These are phyloP conservation scores for Lasiodiplodia sp. DNA, from an alignment of 2,329 filamentous ascomycete species.

Conservation along the genomic window DNA sequence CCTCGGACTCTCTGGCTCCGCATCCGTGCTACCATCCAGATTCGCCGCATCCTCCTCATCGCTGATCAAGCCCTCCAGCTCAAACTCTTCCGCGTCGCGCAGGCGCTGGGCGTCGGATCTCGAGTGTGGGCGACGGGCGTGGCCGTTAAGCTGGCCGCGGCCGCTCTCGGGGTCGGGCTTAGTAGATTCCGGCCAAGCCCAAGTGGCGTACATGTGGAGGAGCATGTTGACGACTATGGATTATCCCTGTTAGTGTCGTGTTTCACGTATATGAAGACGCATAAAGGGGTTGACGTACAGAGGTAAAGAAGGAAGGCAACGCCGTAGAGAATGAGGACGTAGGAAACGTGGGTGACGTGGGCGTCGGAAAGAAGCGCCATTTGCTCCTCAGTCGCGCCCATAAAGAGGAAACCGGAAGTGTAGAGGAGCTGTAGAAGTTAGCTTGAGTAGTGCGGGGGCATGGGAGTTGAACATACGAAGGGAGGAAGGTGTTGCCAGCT, in stretches of 20 bases:
- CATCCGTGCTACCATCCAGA: conserved; percentile 6
- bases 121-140: conserved; percentile 43
- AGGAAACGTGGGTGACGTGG: conserved; percentile 86
- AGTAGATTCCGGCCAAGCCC: conserved; percentile 54
- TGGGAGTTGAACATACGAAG: conserved; percentile 64
- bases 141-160: conserved; percentile 49
- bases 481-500: conserved; percentile 75
- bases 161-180: conserved; percentile 47
- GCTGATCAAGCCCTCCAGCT: conserved; percentile 87
- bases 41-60: conserved; percentile 75
- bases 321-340: conserved; percentile 90
- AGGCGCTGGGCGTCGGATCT: conserved; percentile 64
- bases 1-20: conserved; percentile 14
- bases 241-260: conserved; percentile 32
- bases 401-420: conserved; percentile 93
- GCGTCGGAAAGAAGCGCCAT: conserved; percentile 79
- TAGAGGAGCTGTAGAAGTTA: conserved; percentile 73
- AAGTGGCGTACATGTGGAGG: conserved; percentile 79
- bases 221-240: conserved; percentile 78
- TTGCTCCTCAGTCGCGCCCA: conserved; percentile 97
- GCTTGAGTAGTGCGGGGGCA: background rate
- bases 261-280: conserved; percentile 22
- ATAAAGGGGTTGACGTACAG: conserved; percentile 59
- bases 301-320: conserved; percentile 90
- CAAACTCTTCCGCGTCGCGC: conserved; percentile 88